Evolutionary conservation across 768 basidiomycete genomes (phyloP), one percentile per base, ranked within the genome.

Genomic region (Lactarius psammicola): DNA sequence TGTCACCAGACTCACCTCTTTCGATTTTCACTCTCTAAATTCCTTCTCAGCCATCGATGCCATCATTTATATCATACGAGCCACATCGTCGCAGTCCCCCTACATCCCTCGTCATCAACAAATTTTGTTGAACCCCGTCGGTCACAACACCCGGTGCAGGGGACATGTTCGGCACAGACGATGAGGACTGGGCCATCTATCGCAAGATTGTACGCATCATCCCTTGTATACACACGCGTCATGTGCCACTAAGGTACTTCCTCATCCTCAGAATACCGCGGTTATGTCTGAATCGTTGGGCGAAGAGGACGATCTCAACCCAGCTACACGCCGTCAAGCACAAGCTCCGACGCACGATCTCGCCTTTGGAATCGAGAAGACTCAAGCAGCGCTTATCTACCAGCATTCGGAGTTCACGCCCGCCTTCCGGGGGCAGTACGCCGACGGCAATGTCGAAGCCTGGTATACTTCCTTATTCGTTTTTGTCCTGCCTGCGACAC

Each of bases 101-200:
- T 20, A 1, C 18, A 7, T 18, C 6, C 34, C 11, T 36, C 13
- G 18, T 20, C 18, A 20, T 20, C 18, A 18, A 18, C 40, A 20
- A 36, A n/a, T n/a, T n/a, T n/a, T 36, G 7, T 23, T 28, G 2
- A 30, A 30, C 26, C 51, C 49, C 60, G 49, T 56, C 65, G 9
- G 2, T 36, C 34, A 36, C 34, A 36, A 36, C 34, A 36, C 34
- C 10, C 51, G 23, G 26, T 18, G 46, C 40, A 90, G 95, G 97
- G 80, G 95, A 98, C 70, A 87, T 81, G 78, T 99, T 98, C 72
- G 95, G 96, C 4, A 88, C 87, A 20, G 89, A 96, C 69, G 96
- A 98, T 73, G 94, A 90, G 10, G 97, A 99, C 73, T 98, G 96
- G 95, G 89, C 89, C 0, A 95, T 98, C 65, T 98, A 36, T 36